A percentile compares a stretch with the other conserved stretches of the same genome.
phyloP scores from a whole-genome alignment of 2,329 filamentous ascomycete species.

The Alternaria rosae region DNA sequence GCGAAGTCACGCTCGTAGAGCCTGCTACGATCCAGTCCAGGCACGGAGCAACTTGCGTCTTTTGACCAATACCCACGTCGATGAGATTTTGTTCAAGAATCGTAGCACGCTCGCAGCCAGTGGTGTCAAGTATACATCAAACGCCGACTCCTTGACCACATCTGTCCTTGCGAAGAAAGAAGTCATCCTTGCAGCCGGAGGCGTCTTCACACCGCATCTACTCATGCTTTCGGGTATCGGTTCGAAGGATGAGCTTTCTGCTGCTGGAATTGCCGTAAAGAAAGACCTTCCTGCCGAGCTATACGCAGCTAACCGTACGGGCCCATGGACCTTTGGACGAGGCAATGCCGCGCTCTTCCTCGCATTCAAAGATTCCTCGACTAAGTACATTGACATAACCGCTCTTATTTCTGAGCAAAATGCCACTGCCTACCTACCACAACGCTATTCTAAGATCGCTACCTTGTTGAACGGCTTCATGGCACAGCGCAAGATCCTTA shows the following conservation, averaged over 20 bases:
- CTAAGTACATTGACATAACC: conserved; percentile 12
- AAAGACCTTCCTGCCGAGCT: conserved; percentile 22
- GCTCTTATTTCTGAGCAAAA: conserved; percentile 15
- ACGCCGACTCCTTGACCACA: not conserved
- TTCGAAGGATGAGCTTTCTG: conserved; percentile 5
- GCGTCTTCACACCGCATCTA: conserved; percentile 66
- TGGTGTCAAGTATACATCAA: conserved; percentile 18
- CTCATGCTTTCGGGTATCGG: conserved; percentile 69
- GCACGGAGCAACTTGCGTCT: conserved; percentile 10
- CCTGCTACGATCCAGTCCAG: conserved; percentile 22
- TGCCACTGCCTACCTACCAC: conserved; percentile 15
- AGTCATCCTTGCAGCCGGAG: conserved; percentile 64
- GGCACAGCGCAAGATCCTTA: conserved; percentile 18
- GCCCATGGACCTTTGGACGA: conserved; percentile 23
- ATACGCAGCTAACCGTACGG: conserved; percentile 35
- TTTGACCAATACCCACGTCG: conserved; percentile 17
- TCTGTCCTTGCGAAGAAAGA: conserved; percentile 47
- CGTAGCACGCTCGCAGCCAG: conserved; percentile 5
- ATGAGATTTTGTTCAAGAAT: conserved; percentile 13
- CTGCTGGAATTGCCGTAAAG: conserved; percentile 11
- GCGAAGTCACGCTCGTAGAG: conserved; percentile 14
- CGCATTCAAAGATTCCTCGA: conserved; percentile 13
- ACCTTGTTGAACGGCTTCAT: conserved; percentile 16
- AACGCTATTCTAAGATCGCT: conserved; percentile 11
- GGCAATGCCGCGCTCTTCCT: conserved; percentile 16